Evolutionary conservation across 495 filamentous ascomycete species (phyloP).

Genomic region (Penicillium cataractarum): DNA sequence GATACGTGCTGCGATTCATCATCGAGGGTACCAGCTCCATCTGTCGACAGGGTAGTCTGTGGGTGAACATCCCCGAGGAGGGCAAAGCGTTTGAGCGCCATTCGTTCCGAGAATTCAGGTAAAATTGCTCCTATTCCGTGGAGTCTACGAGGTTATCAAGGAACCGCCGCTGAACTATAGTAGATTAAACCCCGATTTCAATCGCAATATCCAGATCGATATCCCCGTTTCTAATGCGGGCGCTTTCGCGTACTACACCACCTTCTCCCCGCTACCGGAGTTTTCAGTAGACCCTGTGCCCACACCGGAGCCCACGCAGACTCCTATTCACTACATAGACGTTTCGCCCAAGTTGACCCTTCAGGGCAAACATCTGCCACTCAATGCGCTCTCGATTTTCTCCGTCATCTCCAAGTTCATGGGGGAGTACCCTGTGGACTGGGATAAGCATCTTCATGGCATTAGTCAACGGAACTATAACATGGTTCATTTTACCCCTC

Average conservation of each 20-base stretch:
- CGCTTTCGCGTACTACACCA: slow-evolving; percentile 94
- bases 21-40: slow-evolving; percentile 97
- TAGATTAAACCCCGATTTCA: slow-evolving; percentile 91
- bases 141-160: not conserved
- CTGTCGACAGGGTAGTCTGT: slow-evolving; percentile 88
- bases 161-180: slow-evolving; percentile 28
- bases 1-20: slow-evolving; percentile 83
- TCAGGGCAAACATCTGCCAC: slow-evolving; percentile 67
- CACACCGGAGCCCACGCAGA: slow-evolving; percentile 62
- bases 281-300: slow-evolving; percentile 63
- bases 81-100: slow-evolving; percentile 74
- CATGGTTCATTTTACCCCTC: slow-evolving; percentile 97
- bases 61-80: slow-evolving; percentile 88
- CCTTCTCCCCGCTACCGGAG: slow-evolving; percentile 82
- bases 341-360: slow-evolving; percentile 83
- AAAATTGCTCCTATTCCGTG: slow-evolving; percentile 22
- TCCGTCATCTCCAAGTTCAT: slow-evolving; percentile 98
- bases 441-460: slow-evolving; percentile 85
- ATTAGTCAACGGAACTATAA: slow-evolving; percentile 92
- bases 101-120: slow-evolving; percentile 86
- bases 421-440: slow-evolving; percentile 85
- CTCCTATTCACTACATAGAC: slow-evolving; percentile 85
- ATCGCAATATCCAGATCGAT: slow-evolving; percentile 84
- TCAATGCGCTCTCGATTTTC: slow-evolving; percentile 86
- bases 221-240: slow-evolving; percentile 83